These are phyloP conservation scores for Candida dendrica DNA, from an alignment of 805 yeast genomes.

Conservation along the genomic window DNA sequence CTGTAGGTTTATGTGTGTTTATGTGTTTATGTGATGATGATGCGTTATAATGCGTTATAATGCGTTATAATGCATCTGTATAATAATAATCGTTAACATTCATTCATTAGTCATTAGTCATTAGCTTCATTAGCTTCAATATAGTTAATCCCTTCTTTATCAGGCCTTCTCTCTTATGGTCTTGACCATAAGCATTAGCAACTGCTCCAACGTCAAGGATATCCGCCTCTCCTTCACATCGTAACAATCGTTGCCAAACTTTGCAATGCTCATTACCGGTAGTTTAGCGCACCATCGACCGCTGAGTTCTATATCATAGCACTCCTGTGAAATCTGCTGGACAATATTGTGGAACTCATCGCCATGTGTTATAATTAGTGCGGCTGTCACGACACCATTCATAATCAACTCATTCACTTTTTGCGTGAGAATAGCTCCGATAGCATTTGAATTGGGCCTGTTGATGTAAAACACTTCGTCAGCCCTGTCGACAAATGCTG, in stretches of 20 bases:
- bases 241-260: not conserved
- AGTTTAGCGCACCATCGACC: not conserved
- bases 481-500: slow-evolving; percentile 38
- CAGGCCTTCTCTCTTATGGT: not conserved
- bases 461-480: slow-evolving; percentile 29
- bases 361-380: not conserved
- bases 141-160: too few species aligned
- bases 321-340: not conserved
- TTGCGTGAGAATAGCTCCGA: slow-evolving; percentile 22
- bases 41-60: too few species aligned
- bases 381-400: slow-evolving; percentile 4
- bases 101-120: not conserved
- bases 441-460: slow-evolving; percentile 25
- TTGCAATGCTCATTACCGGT: not conserved
- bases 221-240: not conserved
- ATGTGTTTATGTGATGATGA: too few species aligned
- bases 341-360: not conserved
- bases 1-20: too few species aligned
- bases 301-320: not conserved
- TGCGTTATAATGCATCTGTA: not conserved
- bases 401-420: slow-evolving; percentile 20
- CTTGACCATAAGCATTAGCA: not conserved
- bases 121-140: too few species aligned
- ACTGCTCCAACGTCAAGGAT: not conserved
- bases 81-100: not conserved